A percentile compares a stretch with the other conserved stretches of the same genome.
These are phyloP conservation scores for Herpetomonas muscarum DNA, from an alignment of 208 protist species.

Conservation along the genomic window DNA sequence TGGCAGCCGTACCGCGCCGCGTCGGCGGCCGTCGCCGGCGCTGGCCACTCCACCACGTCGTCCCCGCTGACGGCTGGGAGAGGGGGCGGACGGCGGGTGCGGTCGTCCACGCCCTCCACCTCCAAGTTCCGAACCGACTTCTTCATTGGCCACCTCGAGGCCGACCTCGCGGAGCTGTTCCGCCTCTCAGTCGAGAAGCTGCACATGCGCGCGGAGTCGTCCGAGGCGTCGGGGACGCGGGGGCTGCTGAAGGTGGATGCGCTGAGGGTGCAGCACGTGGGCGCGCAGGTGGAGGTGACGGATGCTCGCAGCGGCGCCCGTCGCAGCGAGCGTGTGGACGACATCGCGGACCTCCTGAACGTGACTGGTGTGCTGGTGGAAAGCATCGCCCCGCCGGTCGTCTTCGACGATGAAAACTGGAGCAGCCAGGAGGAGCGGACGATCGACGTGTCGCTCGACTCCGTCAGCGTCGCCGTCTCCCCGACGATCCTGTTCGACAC, in stretches of 20 bases:
- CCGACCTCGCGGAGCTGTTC: slow-evolving; percentile 35
- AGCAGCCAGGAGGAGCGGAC: slow-evolving; percentile 42
- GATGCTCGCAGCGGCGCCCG: background rate
- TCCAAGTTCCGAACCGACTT: background rate
- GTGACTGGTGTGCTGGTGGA: slow-evolving; percentile 17
- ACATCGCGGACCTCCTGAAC: slow-evolving; percentile 30
- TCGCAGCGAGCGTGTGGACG: slow-evolving; percentile 21
- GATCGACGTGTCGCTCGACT: slow-evolving; percentile 27
- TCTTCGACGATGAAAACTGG: slow-evolving; percentile 19
- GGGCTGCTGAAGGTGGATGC: slow-evolving; percentile 2
- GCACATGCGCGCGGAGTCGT: slow-evolving; percentile 8
- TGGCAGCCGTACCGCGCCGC: background rate
- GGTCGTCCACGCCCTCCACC: background rate
- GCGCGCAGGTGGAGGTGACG: slow-evolving; percentile 28
- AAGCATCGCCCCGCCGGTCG: slow-evolving; percentile 11
- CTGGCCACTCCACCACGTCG: background rate
- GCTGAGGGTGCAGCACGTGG: slow-evolving; percentile 30
- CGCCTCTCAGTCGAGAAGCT: slow-evolving; percentile 23
- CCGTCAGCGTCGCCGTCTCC: slow-evolving; percentile 44
- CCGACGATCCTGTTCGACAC: slow-evolving; percentile 72
- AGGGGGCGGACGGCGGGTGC: background rate
- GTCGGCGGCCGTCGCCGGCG: background rate
- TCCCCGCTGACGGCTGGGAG: background rate
- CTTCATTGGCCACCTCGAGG: slow-evolving; percentile 20
- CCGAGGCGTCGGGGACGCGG: background rate